phyloP scores from a whole-genome alignment of 148 eudicot species.

The Vaccinium vitisidaea region DNA sequence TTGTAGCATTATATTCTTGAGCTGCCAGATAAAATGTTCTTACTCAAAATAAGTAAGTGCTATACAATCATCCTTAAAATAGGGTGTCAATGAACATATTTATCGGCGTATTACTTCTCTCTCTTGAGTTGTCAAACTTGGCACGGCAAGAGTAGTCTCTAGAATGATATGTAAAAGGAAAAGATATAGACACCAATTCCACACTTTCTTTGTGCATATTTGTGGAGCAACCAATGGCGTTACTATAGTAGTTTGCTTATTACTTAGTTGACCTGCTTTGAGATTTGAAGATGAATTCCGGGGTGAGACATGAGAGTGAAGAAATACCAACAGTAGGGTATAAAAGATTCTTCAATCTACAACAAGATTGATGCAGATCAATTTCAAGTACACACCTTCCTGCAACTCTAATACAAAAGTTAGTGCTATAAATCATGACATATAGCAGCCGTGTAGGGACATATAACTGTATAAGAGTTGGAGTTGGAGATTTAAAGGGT shows the following conservation, averaged over 20 bases:
- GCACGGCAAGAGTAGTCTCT: background rate
- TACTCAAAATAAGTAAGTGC: background rate
- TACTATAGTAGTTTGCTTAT: background rate
- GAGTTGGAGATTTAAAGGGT: background rate
- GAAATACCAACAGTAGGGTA: background rate
- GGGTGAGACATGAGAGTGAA: background rate
- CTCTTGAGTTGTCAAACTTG: background rate
- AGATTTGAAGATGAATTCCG: background rate
- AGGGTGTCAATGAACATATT: background rate
- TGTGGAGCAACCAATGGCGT: background rate
- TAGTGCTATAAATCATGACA: background rate
- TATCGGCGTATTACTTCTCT: background rate
- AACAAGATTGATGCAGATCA: background rate
- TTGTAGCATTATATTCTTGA: background rate
- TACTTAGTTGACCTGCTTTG: background rate
- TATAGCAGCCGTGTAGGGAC: background rate
- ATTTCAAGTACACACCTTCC: background rate
- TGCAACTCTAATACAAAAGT: background rate
- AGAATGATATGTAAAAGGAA: background rate
- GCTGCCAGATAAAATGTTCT: background rate
- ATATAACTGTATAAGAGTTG: background rate
- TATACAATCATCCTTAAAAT: background rate
- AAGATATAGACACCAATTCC: background rate
- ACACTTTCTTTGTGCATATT: background rate
- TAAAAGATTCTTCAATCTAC: background rate